Conservation (phyloP, 805 yeast genomes). For the Candida palmyrensis region DNA sequence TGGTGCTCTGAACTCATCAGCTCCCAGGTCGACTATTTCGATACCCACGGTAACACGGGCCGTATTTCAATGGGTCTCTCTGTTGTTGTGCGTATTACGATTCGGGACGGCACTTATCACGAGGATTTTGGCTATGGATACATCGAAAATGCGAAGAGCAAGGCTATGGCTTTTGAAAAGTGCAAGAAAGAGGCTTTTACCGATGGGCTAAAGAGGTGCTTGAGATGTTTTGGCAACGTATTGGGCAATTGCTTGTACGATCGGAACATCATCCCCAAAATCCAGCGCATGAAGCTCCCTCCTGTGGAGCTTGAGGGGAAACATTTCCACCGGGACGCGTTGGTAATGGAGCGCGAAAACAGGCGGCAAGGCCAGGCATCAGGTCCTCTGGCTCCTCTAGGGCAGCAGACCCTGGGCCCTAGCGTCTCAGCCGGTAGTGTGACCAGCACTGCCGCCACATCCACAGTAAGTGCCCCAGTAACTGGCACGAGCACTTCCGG, state of each 20-base stretch:
- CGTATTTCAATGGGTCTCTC: slow-evolving; percentile 63
- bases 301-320: slow-evolving; percentile 22
- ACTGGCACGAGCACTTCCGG: no score
- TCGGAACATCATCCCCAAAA: slow-evolving; percentile 52
- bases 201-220: slow-evolving; percentile 73
- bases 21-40: slow-evolving; percentile 66
- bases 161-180: slow-evolving; percentile 71
- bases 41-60: slow-evolving; percentile 50
- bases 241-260: slow-evolving; percentile 84
- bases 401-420: not conserved
- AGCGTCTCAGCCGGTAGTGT: not conserved
- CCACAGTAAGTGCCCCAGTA: no score
- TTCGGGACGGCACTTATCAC: slow-evolving; percentile 77
- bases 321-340: slow-evolving; percentile 34
- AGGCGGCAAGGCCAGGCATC: slow-evolving; percentile 8
- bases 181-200: slow-evolving; percentile 84
- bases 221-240: slow-evolving; percentile 75
- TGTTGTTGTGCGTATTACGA: slow-evolving; percentile 63
- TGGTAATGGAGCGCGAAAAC: slow-evolving; percentile 23
- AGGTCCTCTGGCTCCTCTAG: not conserved
- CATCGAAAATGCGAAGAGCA: slow-evolving; percentile 63
- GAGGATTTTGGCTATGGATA: slow-evolving; percentile 76
- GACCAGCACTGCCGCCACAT: not conserved
- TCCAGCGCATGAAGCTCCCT: slow-evolving; percentile 38
- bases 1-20: slow-evolving; percentile 72